These are phyloP conservation scores for Neurospora sp. DNA, from an alignment of 495 filamentous ascomycete species.

Conservation along the genomic window DNA sequence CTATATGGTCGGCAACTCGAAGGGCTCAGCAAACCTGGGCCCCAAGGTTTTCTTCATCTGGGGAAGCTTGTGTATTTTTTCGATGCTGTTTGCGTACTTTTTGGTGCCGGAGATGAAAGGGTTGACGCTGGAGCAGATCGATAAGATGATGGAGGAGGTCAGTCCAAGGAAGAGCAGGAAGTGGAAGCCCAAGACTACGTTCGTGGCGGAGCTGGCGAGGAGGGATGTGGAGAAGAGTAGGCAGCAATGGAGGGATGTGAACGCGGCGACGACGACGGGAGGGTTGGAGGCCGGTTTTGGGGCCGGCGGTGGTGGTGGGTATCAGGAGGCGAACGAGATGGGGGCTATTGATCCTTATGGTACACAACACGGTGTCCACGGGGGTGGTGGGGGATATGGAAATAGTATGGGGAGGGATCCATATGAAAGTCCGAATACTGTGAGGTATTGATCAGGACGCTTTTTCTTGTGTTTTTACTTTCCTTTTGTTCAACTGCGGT, in stretches of 20 bases:
- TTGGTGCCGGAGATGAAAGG: slow-evolving; percentile 79
- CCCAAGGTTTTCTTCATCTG: slow-evolving; percentile 70
- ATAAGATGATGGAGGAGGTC: slow-evolving; percentile 76
- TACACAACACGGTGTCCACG: not conserved
- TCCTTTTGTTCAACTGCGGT: not conserved
- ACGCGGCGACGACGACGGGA: not conserved
- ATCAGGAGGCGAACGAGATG: not conserved
- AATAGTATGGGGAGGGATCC: not conserved
- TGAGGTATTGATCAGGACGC: not conserved
- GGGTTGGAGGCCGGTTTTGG: not conserved
- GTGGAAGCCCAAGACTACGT: slow-evolving; percentile 63
- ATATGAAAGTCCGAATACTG: not conserved
- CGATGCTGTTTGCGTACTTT: slow-evolving; percentile 64
- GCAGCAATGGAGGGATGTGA: not conserved
- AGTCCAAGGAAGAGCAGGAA: slow-evolving; percentile 51
- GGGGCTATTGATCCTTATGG: not conserved
- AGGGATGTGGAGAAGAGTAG: not conserved
- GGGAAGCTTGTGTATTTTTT: slow-evolving; percentile 53
- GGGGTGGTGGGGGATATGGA: not conserved
- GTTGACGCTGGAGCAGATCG: slow-evolving; percentile 76
- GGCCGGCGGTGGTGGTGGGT: not conserved
- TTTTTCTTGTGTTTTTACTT: not conserved
- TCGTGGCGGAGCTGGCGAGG: slow-evolving; percentile 36
- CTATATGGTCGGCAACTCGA: slow-evolving; percentile 56
- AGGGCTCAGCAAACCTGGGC: slow-evolving; percentile 59